Base-by-base conservation (phyloP, 2,329 filamentous ascomycete species). In the Aureobasidium musti region DNA sequence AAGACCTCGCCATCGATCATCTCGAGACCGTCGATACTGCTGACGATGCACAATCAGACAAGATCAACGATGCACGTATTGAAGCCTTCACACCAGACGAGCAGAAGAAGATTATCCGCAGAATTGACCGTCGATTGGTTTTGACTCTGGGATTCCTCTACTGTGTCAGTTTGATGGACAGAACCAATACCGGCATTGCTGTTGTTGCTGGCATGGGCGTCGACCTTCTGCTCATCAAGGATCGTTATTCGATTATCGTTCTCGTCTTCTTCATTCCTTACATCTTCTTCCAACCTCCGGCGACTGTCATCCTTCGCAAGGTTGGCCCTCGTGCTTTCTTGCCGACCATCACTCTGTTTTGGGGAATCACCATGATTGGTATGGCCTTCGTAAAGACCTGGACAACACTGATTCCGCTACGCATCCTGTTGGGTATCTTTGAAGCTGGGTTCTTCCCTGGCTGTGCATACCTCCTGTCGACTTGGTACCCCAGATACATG, bases 261-360 rank as follows among this genome's bases (percentile, higher is more conserved):
- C 80, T 91, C 41, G 82, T 91, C 72, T 92, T 92, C 80, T 92
- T 91, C 80, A 82, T 90, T 70, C 84, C 88, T 30, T 92, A 92
- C 75, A 84, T 89, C 68, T 63, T 90, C 60, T 89, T 91, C 69
- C 89, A 92, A 73, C 86, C 89, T 0, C 88, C 88, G 0, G 89
- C 89, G 2, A 91, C 89, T 0, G 79, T 91, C 49, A 76, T 91
- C 39, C 82, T 89, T 50, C 87, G 89, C 41, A 86, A 86, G 72
- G 72, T 92, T 60, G 89, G 90, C 0, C 75, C 76, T 19, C 67
- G 72, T 6, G 69, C 72, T 57, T 77, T 76, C 70, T 69, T 78
- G 10, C 74, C 76, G 0, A 65, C 70, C n/a, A 75, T 78, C 52
- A 74, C 83, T 2, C 67, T 86, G 1, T 71, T 82, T 3, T 90